phyloP scores from a whole-genome alignment of 2,329 filamentous ascomycete species.

The Tolypocladium album region DNA sequence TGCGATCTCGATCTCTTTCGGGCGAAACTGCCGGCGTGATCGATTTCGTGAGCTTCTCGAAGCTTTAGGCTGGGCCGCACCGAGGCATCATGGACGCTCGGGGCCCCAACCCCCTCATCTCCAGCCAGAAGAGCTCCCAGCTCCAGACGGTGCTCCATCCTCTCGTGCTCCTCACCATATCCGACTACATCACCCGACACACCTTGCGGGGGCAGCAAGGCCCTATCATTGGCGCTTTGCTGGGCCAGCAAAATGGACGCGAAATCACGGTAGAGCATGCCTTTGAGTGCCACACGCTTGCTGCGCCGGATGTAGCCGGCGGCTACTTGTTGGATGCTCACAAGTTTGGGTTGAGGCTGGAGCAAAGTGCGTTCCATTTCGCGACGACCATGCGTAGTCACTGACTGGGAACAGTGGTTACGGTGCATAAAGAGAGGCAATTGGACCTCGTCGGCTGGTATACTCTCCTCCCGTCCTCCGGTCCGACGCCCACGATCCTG shows the following conservation, averaged over 20 bases:
- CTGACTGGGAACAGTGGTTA: constrained; percentile 52
- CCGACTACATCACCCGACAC: constrained; percentile 91
- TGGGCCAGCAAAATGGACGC: constrained; percentile 84
- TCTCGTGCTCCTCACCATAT: constrained; percentile 89
- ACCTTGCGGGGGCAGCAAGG: constrained; percentile 64
- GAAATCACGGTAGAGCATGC: constrained; percentile 88
- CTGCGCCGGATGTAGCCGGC: constrained; percentile 34
- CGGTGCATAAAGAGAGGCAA: constrained; percentile 73
- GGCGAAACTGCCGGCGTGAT: not conserved
- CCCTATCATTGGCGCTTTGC: constrained; percentile 74
- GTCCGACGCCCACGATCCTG: constrained; percentile 58
- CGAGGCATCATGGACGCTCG: constrained; percentile 34
- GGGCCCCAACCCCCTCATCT: constrained; percentile 47
- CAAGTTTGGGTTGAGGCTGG: constrained; percentile 70
- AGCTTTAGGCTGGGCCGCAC: not conserved
- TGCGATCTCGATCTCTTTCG: not conserved
- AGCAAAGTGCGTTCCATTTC: constrained; percentile 55
- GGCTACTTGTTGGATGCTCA: constrained; percentile 51
- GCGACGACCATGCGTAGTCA: not conserved
- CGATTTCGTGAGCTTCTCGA: not conserved
- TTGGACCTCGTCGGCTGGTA: constrained; percentile 92
- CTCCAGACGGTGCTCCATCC: constrained; percentile 82
- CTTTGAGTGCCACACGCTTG: constrained; percentile 63
- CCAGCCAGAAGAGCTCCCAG: constrained; percentile 57
- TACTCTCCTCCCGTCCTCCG: constrained; percentile 61